Percentiles rank a stretch among this genome's conserved stretches.
These are phyloP conservation scores for Hypoxylon cercidicola DNA, from an alignment of 495 filamentous ascomycete species.

Conservation along the genomic window DNA sequence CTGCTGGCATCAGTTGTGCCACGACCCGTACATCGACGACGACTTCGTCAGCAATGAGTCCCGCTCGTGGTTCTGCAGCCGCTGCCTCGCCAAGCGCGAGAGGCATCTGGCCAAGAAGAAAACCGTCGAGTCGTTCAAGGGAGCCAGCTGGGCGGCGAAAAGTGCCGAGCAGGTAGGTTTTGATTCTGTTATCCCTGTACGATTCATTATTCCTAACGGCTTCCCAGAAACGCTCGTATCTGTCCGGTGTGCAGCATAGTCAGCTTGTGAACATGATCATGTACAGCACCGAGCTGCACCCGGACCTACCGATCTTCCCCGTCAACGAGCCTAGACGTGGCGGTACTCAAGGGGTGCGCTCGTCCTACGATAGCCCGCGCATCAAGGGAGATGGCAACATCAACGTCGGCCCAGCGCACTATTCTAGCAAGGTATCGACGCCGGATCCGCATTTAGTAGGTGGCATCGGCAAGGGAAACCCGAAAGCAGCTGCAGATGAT, in stretches of 20 bases:
- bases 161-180: slow-evolving; percentile 54
- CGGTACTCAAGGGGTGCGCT: slow-evolving; percentile 49
- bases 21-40: slow-evolving; percentile 81
- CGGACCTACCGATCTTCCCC: slow-evolving; percentile 58
- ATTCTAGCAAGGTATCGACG: slow-evolving; percentile 36
- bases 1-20: slow-evolving; percentile 91
- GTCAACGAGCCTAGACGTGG: slow-evolving; percentile 36
- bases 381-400: slow-evolving; percentile 27
- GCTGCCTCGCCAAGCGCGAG: slow-evolving; percentile 67
- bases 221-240: slow-evolving; percentile 51
- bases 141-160: slow-evolving; percentile 58
- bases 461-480: neutral
- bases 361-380: slow-evolving; percentile 24
- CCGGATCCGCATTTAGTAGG: slow-evolving; percentile 20
- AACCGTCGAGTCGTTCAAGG: slow-evolving; percentile 40
- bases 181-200: slow-evolving; percentile 42
- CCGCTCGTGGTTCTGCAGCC: slow-evolving; percentile 78
- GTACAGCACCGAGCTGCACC: slow-evolving; percentile 49
- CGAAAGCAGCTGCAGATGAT: slow-evolving; percentile 11
- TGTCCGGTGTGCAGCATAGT: slow-evolving; percentile 49
- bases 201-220: slow-evolving; percentile 46
- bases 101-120: slow-evolving; percentile 55
- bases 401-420: slow-evolving; percentile 24
- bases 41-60: slow-evolving; percentile 72
- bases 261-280: slow-evolving; percentile 53